These are phyloP conservation scores for Alternaria ethzedia DNA, from an alignment of 2,329 filamentous ascomycete species.

Conservation along the genomic window DNA sequence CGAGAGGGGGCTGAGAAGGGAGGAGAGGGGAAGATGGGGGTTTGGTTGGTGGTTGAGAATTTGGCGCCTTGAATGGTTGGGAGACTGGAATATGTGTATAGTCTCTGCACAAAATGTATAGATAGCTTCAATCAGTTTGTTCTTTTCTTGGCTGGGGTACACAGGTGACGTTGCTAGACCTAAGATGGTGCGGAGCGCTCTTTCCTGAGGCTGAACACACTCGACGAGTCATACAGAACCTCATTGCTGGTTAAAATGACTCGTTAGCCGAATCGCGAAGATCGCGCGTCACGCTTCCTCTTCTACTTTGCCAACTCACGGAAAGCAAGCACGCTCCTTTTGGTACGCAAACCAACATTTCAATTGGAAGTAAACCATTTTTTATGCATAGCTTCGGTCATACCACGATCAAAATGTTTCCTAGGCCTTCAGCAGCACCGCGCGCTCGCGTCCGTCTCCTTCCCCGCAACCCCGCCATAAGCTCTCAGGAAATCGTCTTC, in stretches of 20 bases:
- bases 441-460: neutral
- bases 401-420: neutral
- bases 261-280: neutral
- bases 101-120: too few relatives aligned
- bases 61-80: conserved; percentile 7
- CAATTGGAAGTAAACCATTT: too few relatives aligned
- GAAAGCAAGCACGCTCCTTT: neutral
- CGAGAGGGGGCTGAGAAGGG: neutral
- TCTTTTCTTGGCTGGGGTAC: too few relatives aligned
- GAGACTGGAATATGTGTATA: too few relatives aligned
- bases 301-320: neutral
- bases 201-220: neutral
- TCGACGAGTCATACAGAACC: neutral
- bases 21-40: conserved; percentile 15
- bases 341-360: neutral
- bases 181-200: neutral
- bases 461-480: neutral
- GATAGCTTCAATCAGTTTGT: too few relatives aligned
- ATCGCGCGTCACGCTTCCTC: neutral
- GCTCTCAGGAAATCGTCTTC: conserved; percentile 1
- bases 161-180: neutral
- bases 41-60: conserved; percentile 44
- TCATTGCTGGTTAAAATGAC: neutral
- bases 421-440: neutral
- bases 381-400: too few relatives aligned